Evolutionary conservation across 2,329 filamentous ascomycete genomes (phyloP), one percentile per base, ranked within the genome.

Genomic region (Claviceps humidiphila): DNA sequence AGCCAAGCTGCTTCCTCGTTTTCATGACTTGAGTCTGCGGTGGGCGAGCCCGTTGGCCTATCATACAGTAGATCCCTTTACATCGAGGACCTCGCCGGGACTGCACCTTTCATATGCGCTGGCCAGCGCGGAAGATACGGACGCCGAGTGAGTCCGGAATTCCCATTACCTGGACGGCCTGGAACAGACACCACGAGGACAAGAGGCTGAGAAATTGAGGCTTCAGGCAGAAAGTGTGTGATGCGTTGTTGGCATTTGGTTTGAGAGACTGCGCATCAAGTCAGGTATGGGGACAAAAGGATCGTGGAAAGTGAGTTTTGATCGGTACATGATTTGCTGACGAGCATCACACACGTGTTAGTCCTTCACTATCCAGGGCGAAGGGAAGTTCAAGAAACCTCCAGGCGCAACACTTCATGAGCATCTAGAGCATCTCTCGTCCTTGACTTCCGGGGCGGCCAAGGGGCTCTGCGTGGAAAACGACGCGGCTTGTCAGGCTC

Each of bases 61-160:
- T 63, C 70, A 77, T 41, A 71, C 77, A 1, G 71, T 84, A 45
- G 75, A 82, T 41, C 90, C 90, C 1, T 84, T 93, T 60, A 72
- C 79, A 44, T 89, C 89, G 50, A 79, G 86, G 54, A 67, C 89
- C 14, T 82, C 88, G 2, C 83, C 90, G 0, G 91, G 91, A 2
- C 71, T 97, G 22, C 89, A 96, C 71, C 72, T 89, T 26, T 86
- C 86, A 60, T 89, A 84, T 63, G 86, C 84, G 0, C 85, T 85
- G 0, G 26, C 51, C 11, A 52, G 51, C 26, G 43, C 55, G 43
- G 30, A 44, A 52, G 53, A 30, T 45, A 49, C 44, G 54, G 63
- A 50, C 44, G 54, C 64, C 64, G 56, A 44, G 61, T 62, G 39
- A 47, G 48, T 50, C 34, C n/a, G 20, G 41, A 17, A 5, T n/a